A percentile compares a stretch with the other conserved stretches of the same genome.
Conservation (phyloP, 2,329 filamentous ascomycete genomes). For the Aureobasidium sp. region DNA sequence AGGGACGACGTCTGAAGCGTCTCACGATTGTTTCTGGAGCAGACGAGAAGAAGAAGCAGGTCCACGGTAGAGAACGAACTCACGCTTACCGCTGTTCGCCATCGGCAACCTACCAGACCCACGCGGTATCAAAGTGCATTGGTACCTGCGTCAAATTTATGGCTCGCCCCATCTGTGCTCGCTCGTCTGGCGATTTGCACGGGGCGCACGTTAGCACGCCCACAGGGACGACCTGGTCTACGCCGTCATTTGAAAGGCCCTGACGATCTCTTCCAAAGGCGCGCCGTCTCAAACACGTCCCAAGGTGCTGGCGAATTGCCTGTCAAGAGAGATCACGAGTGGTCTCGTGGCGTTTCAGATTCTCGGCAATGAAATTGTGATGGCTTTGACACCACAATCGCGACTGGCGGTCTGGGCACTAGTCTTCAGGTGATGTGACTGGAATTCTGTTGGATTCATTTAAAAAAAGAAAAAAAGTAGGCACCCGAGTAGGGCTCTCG, state of each 20-base stretch:
- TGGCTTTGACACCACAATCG: not conserved
- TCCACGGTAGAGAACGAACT: not conserved
- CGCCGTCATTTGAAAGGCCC: constrained; percentile 7
- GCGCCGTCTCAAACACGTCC: constrained; percentile 8
- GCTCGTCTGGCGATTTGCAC: constrained; percentile 8
- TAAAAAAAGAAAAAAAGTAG: not conserved
- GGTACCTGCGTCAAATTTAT: constrained; percentile 10
- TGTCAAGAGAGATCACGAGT: constrained; percentile 4
- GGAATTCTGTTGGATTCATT: not conserved
- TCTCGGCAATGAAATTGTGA: constrained; percentile 12
- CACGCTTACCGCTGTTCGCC: constrained; percentile 11
- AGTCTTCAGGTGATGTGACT: not conserved
- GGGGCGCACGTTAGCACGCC: constrained; percentile 4
- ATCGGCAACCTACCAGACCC: constrained; percentile 4
- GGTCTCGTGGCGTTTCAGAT: constrained; percentile 12
- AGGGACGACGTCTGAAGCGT: constrained; percentile 5
- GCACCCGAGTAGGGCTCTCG: not conserved
- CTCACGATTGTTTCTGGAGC: constrained; percentile 11
- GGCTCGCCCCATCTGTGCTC: constrained; percentile 11
- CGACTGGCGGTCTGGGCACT: not conserved
- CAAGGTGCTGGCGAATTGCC: not conserved
- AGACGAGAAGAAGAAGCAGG: not conserved
- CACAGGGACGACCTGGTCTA: not conserved
- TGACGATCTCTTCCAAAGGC: constrained; percentile 8
- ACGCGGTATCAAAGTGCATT: constrained; percentile 9